phyloP scores from a whole-genome alignment of 768 basidiomycete species.

The Galerina marginata region DNA sequence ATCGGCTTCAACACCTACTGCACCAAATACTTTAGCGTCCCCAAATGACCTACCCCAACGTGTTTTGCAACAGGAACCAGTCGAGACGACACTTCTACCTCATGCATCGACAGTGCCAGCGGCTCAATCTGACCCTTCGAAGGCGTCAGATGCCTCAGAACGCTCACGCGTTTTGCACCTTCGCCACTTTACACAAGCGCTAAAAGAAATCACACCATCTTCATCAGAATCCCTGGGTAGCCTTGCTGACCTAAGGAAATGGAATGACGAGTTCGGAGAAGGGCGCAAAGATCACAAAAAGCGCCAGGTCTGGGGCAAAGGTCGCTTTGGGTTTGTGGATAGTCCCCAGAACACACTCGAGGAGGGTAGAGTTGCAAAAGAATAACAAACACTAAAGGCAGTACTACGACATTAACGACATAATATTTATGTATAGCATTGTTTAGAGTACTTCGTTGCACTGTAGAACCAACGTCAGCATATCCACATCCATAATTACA shows the following conservation, averaged over 20 bases:
- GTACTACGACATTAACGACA: conserved; percentile 8
- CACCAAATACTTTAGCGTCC: neutral
- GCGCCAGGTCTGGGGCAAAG: conserved; percentile 85
- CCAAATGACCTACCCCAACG: neutral
- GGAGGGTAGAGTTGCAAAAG: conserved; percentile 49
- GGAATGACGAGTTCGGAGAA: conserved; percentile 96
- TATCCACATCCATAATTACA: neutral
- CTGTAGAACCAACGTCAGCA: neutral
- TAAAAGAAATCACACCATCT: conserved; percentile 90
- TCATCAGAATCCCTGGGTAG: conserved; percentile 83
- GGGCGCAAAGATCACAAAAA: conserved; percentile 69
- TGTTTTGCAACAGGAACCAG: neutral
- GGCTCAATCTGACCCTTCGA: neutral
- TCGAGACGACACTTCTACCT: neutral
- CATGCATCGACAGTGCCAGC: too few species aligned
- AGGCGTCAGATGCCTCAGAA: conserved; percentile 4
- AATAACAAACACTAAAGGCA: conserved; percentile 14
- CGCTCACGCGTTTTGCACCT: conserved; percentile 16
- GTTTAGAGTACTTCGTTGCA: neutral
- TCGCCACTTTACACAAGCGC: conserved; percentile 75
- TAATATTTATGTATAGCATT: conserved; percentile 11
- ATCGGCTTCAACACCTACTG: neutral
- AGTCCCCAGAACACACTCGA: conserved; percentile 35
- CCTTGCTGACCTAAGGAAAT: conserved; percentile 77
- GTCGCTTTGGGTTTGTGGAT: conserved; percentile 83